These are phyloP conservation scores for Fusarium nanum DNA, from an alignment of 2,329 filamentous ascomycete species.

Conservation along the genomic window DNA sequence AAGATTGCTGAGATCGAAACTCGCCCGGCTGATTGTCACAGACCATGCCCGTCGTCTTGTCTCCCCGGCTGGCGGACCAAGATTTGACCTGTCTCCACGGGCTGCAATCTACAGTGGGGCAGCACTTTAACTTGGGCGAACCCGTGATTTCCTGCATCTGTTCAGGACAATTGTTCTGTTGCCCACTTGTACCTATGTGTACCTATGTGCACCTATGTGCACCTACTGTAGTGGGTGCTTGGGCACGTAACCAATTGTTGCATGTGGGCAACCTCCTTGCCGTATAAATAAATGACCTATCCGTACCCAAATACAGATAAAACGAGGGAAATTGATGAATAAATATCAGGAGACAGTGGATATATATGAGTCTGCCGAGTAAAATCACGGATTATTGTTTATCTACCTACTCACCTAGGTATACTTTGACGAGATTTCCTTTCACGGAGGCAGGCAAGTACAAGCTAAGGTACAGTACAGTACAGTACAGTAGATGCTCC, in stretches of 20 bases:
- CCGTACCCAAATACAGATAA: background rate
- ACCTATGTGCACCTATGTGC: background rate
- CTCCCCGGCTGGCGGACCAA: background rate
- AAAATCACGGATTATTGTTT: background rate
- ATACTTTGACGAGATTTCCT: background rate
- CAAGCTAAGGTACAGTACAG: too few species aligned
- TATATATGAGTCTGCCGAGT: background rate
- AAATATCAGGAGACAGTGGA: background rate
- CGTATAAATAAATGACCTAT: background rate
- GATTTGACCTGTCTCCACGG: background rate
- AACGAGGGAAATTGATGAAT: background rate
- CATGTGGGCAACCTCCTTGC: background rate
- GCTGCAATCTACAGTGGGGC: conserved; percentile 2
- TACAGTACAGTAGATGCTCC: background rate
- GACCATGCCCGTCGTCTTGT: conserved; percentile 1
- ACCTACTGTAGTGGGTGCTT: background rate
- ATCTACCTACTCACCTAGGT: too few species aligned
- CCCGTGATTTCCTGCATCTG: background rate
- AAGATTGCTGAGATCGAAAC: conserved; percentile 15
- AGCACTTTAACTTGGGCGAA: conserved; percentile 12
- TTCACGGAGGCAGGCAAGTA: background rate
- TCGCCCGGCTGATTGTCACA: background rate
- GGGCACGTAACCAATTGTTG: background rate
- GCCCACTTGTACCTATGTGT: background rate
- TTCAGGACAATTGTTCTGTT: background rate